These are phyloP conservation scores for Umbelopsis sp. DNA, from an alignment of 192 early-diverging fungal genomes.

Conservation along the genomic window DNA sequence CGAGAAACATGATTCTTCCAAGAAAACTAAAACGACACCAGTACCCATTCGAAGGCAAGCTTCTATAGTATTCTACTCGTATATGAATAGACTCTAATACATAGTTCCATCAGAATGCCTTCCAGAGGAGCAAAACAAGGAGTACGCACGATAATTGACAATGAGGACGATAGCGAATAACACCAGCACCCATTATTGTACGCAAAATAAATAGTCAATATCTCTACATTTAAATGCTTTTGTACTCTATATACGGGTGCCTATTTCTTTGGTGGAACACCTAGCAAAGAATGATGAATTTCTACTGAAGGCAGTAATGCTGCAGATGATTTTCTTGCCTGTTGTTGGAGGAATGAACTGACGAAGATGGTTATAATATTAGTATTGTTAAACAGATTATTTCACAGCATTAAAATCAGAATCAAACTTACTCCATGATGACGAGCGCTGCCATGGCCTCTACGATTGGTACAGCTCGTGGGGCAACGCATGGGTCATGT, in stretches of 20 bases:
- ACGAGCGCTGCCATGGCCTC: constrained; percentile 94
- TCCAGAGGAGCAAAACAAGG: constrained; percentile 3
- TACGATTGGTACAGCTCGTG: constrained; percentile 96
- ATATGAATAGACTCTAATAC: neutral
- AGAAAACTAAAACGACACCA: neutral
- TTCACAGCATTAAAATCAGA: neutral
- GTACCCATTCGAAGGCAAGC: neutral
- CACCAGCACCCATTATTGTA: neutral
- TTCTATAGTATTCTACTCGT: no score
- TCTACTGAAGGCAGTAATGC: constrained; percentile 50
- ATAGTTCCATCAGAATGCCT: neutral
- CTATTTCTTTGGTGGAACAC: constrained; percentile 25
- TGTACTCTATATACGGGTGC: neutral
- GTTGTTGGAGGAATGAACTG: constrained; percentile 63
- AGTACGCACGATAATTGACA: constrained; percentile 2
- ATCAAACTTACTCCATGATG: constrained; percentile 80
- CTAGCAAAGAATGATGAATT: constrained; percentile 37
- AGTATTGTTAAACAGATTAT: no score
- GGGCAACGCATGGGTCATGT: constrained; percentile 97
- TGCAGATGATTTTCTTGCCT: constrained; percentile 57
- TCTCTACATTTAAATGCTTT: neutral
- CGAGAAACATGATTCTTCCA: neutral
- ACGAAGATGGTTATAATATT: neutral
- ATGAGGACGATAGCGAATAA: neutral
- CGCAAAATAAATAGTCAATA: neutral